Base-by-base conservation (phyloP, 2,329 filamentous ascomycete species). In the Xylaria sp. region DNA sequence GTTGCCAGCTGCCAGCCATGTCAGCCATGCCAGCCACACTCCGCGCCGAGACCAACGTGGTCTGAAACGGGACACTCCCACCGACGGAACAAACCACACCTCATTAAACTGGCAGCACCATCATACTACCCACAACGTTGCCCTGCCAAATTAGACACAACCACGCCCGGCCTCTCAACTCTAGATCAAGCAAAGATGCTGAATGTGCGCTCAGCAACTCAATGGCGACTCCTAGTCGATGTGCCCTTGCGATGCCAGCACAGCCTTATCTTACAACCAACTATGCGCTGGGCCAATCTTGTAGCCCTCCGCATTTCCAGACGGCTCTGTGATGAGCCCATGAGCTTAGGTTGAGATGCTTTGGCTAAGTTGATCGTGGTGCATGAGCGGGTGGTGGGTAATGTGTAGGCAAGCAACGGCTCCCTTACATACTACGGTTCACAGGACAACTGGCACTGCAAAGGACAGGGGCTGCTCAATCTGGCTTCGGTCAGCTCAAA, bases 21-120 rank as follows among this genome's bases (percentile, higher is more conserved):
- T n/a, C n/a, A n/a, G 33, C 33, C 33, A 13, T 10, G 10, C 9
- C 9, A n/a, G 37, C 35, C 25, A 51, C 53, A 8, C 25, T 54
- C 60, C 51, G 48, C 38, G 51, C 43, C 44, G 15, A 46, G 46
- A 41, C 43, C 52, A 56, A 51, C 25, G 19, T 43, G 40, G 33
- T 40, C 44, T 41, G 33, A 49, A 52, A 53, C 52, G 37, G 38
- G 31, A 55, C 52, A 49, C 44, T 29, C 31, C 48, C 19, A 17
- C 31, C 48, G 15, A 17, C 40, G 25, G 51, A 48, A 51, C 51
- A 52, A 63, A 64, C 62, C 55, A 55, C 62, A 64, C 59, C 58
- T 64, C 62, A 56, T 55, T 59, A 57, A 62, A 47, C 33, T 15
- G 38, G 56, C 46, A 65, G 56, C 59, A 38, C 52, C 54, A 44